These are phyloP conservation scores for Polytrichum commune DNA, from an alignment of 225 moss, liverwort and hornwort species.

Conservation along the genomic window DNA sequence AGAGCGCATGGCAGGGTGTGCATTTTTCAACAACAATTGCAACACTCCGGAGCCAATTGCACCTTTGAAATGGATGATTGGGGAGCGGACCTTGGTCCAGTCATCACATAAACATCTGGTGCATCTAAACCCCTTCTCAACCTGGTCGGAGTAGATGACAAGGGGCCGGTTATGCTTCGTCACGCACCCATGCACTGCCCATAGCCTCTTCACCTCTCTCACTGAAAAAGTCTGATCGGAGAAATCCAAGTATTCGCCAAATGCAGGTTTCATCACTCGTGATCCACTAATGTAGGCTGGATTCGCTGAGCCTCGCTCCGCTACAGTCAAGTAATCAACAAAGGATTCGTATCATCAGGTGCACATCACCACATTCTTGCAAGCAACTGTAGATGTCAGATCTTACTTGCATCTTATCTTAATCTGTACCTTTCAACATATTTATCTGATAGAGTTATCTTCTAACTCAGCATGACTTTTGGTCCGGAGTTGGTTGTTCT, in stretches of 20 bases:
- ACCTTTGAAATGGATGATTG: constrained; percentile 59
- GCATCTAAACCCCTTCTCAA: constrained; percentile 21
- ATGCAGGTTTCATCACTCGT: constrained; percentile 26
- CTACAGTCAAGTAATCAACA: constrained; percentile 22
- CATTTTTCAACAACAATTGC: constrained; percentile 65
- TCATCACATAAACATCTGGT: constrained; percentile 66
- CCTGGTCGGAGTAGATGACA: constrained; percentile 35
- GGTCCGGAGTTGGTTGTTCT: no score
- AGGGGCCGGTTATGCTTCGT: constrained; percentile 51
- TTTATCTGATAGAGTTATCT: no score
- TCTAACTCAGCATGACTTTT: no score
- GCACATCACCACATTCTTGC: no score
- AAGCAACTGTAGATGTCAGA: no score
- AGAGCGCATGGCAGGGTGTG: constrained; percentile 46
- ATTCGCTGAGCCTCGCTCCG: constrained; percentile 44
- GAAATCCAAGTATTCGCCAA: constrained; percentile 61
- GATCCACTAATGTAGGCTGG: constrained; percentile 19
- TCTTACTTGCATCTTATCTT: no score
- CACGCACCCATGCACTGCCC: constrained; percentile 53
- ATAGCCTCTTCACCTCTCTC: constrained; percentile 66
- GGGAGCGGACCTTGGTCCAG: constrained; percentile 50
- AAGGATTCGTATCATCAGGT: no score
- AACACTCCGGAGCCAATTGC: constrained; percentile 54
- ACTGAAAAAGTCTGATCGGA: constrained; percentile 55
- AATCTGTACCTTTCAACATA: no score